Percentiles rank a stretch among this genome's conserved stretches.
phyloP scores from a whole-genome alignment of 371 early-diverging fungal genomes.

The Cokeromyces recurvatus region DNA sequence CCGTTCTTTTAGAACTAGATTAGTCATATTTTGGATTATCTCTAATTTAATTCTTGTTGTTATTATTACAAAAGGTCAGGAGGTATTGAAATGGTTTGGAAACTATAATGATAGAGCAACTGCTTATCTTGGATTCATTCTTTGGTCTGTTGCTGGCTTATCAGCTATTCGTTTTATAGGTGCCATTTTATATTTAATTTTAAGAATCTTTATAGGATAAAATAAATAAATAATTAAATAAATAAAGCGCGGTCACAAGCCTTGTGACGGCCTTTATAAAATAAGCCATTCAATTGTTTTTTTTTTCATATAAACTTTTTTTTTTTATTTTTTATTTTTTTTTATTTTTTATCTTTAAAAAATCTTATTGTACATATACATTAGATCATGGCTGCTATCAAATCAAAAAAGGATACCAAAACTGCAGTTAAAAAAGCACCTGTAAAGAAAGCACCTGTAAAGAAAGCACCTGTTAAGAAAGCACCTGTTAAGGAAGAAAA shows the following conservation, averaged over 20 bases:
- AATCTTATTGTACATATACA: too few species aligned
- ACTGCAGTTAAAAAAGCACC: conserved; percentile 1
- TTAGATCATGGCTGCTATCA: conserved; percentile 4
- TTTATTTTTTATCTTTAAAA: too few species aligned
- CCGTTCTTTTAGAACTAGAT: conserved; percentile 76
- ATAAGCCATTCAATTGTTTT: too few species aligned
- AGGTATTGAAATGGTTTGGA: conserved; percentile 28
- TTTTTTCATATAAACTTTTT: too few species aligned
- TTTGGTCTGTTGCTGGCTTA: conserved; percentile 86
- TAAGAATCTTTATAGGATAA: conserved; percentile 45
- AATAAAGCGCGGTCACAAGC: too few species aligned
- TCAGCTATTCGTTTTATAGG: conserved; percentile 82
- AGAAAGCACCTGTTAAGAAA: background rate
- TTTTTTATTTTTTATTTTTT: too few species aligned
- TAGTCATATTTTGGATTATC: conserved; percentile 76
- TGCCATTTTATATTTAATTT: conserved; percentile 66
- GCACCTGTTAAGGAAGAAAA: conserved; percentile 5
- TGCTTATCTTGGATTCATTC: conserved; percentile 77
- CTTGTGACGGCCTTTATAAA: too few species aligned
- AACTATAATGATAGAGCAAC: conserved; percentile 43
- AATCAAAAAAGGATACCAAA: conserved; percentile 12
- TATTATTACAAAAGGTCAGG: conserved; percentile 38
- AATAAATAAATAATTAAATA: too few species aligned
- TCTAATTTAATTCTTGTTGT: conserved; percentile 74
- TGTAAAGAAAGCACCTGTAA: background rate